These are phyloP conservation scores for Suillus lakei DNA, from an alignment of 768 basidiomycete genomes.

Conservation along the genomic window DNA sequence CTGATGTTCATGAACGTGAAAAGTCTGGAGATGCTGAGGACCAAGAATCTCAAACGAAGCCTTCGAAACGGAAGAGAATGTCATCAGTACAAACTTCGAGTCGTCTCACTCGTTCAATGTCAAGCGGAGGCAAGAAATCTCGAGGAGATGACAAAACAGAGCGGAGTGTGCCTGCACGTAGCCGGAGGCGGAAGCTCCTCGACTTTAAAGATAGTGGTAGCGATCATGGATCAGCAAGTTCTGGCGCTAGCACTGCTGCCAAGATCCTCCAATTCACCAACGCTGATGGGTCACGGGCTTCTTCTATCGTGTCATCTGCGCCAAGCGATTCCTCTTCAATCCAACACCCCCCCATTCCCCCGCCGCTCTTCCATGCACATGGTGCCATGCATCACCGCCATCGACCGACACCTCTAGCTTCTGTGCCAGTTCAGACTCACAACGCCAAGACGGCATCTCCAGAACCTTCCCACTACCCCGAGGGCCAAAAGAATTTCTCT, in stretches of 20 bases:
- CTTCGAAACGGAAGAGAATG: slow-evolving; percentile 31
- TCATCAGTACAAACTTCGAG: slow-evolving; percentile 12
- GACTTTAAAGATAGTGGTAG: slow-evolving; percentile 23
- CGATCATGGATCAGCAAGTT: slow-evolving; percentile 37
- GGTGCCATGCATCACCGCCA: slow-evolving; percentile 33
- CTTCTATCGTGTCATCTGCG: slow-evolving; percentile 52
- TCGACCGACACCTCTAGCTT: slow-evolving; percentile 16
- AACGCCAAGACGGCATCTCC: slow-evolving; percentile 12
- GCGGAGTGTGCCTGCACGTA: slow-evolving; percentile 34
- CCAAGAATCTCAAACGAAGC: slow-evolving; percentile 1
- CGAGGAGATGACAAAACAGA: slow-evolving; percentile 33
- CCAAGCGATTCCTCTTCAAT: slow-evolving; percentile 30
- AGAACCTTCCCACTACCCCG: slow-evolving; percentile 5
- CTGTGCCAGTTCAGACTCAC: slow-evolving; percentile 7
- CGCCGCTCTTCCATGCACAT: slow-evolving; percentile 28
- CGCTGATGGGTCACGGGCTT: slow-evolving; percentile 40
- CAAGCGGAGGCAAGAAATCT: slow-evolving; percentile 13
- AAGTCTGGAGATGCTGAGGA: background rate
- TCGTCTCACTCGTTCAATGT: slow-evolving; percentile 29
- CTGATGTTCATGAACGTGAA: background rate
- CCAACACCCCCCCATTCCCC: slow-evolving; percentile 10
- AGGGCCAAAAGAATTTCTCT: background rate
- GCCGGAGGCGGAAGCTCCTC: slow-evolving; percentile 6
- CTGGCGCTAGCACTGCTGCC: slow-evolving; percentile 44
- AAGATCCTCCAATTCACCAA: slow-evolving; percentile 37